phyloP scores from a whole-genome alignment of 2,329 filamentous ascomycete species.

The Aspergillus fumigatus region DNA sequence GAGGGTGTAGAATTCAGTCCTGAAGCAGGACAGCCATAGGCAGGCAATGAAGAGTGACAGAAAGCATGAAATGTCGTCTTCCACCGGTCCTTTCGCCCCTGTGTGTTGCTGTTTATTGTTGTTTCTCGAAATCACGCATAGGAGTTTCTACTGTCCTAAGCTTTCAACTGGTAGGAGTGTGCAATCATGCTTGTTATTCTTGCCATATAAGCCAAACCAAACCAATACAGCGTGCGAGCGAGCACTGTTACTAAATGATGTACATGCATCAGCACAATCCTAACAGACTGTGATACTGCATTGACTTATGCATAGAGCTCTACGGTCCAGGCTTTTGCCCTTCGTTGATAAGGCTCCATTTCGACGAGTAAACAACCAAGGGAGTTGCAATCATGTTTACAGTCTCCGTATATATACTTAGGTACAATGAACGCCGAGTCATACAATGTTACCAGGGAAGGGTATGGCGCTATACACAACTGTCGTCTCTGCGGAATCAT shows the following conservation, averaged over 20 bases:
- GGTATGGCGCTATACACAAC: not conserved
- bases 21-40: not conserved
- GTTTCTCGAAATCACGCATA: too few relatives aligned
- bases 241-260: not conserved
- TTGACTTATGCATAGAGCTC: not conserved
- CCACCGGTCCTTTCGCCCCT: too few relatives aligned
- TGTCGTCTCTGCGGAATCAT: not conserved
- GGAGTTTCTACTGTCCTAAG: too few relatives aligned
- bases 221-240: too few relatives aligned
- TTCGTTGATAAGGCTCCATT: not conserved
- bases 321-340: not conserved
- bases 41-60: not conserved
- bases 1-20: not conserved
- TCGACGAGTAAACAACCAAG: not conserved
- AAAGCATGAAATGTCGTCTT: too few relatives aligned
- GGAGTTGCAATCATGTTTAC: not conserved
- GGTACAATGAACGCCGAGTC: not conserved
- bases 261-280: not conserved
- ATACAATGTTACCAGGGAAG: not conserved
- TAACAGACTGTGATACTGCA: not conserved
- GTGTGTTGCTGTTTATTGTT: too few relatives aligned
- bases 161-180: too few relatives aligned
- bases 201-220: not conserved
- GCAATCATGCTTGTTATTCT: not conserved
- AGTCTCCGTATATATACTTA: not conserved